Evolutionary conservation across 805 yeast species (phyloP), one percentile per base, ranked within the genome.

Genomic region (Helenozyma rhizophorensis): DNA sequence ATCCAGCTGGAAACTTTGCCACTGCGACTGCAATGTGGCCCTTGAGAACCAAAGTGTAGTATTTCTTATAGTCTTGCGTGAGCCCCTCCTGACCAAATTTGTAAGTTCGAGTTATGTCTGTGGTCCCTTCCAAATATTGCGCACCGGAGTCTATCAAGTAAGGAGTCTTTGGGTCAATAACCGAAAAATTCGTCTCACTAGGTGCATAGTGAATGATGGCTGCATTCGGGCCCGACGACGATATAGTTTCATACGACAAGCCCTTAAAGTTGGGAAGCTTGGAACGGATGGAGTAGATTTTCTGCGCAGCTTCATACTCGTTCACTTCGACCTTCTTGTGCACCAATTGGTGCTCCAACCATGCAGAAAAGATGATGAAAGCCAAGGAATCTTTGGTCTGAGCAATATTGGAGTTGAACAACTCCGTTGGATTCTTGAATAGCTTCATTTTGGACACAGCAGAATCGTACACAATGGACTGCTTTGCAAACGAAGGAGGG

Each of bases 121-220:
- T 93, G 0, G 98, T 93, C 9, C 98, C 98, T 51, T 89, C 96
- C 14, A 82, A 56, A 52, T 76, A 90, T 50, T 93, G 98, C 1
- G 93, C 85, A 4, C 98, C 98, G 2, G 95, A 77, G 56, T 93
- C 98, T 39, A 85, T 67, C 41, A 93, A 65, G 46, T 82, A 88
- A 2, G 88, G 73, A 36, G 80, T 74, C 14, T 72, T 58, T 7
- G 82, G 79, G 49, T 83, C 80, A 37, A 93, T 76, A 36, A 71
- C 56, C 1, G 82, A 64, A 33, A 75, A 72, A 13, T 73, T 67
- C 9, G 72, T 80, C 19, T 62, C 61, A 1, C 80, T 70, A 19
- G 95, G 94, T 0, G 81, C 70, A 51, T 84, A 84, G 50, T 84
- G 94, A 34, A 83, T 80, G 7, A 84, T 67, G 0, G 93, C 79